These are phyloP conservation scores for Sequoiadendron giganteum DNA, from an alignment of 75 land plant species.

Conservation along the genomic window DNA sequence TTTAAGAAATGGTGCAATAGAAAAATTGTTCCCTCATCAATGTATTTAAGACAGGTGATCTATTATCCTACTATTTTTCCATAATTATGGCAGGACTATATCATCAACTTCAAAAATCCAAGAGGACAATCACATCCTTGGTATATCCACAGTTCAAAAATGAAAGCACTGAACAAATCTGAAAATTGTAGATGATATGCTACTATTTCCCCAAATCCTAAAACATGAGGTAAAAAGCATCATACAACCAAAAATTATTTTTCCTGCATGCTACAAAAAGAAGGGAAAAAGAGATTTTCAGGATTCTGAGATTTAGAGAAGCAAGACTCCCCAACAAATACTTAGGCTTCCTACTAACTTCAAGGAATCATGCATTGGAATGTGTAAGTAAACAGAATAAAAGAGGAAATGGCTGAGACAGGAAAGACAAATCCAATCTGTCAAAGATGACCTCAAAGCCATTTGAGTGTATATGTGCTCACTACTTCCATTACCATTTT, in stretches of 20 bases:
- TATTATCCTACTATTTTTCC: not conserved
- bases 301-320: not conserved
- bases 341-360: not conserved
- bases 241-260: not conserved
- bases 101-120: not conserved
- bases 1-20: not conserved
- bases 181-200: not conserved
- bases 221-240: not conserved
- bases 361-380: not conserved
- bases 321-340: not conserved
- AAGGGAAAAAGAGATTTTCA: not conserved
- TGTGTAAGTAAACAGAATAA: not conserved
- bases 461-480: not conserved
- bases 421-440: not conserved
- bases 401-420: not conserved
- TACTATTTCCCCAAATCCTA: not conserved
- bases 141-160: not conserved
- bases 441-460: not conserved
- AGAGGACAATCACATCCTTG: not conserved
- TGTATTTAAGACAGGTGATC: not conserved
- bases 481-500: not conserved
- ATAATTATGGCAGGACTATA: not conserved
- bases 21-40: not conserved
- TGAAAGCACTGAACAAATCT: not conserved
- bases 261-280: not conserved